These are phyloP conservation scores for Globisporangium ultimum DNA, from an alignment of 352 stramenopile species.

Conservation along the genomic window DNA sequence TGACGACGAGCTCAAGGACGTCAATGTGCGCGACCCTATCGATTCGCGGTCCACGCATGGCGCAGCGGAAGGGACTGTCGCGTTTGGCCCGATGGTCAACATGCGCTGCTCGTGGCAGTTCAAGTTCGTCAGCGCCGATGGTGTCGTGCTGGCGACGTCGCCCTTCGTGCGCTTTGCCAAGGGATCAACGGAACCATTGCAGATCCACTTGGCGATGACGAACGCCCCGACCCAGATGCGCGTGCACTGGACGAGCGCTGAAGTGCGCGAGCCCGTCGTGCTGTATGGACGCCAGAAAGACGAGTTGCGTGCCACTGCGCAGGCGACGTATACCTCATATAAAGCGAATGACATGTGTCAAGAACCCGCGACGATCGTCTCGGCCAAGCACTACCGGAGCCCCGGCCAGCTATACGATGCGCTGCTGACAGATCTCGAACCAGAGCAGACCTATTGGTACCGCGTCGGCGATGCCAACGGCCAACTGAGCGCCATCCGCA, in stretches of 20 bases:
- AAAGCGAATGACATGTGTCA: slow-evolving; percentile 12
- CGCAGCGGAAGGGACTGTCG: not conserved
- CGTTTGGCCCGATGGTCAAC: slow-evolving; percentile 24
- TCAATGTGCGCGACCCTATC: slow-evolving; percentile 16
- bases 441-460: slow-evolving; percentile 13
- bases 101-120: slow-evolving; percentile 31
- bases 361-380: slow-evolving; percentile 5
- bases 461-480: slow-evolving; percentile 10
- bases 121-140: slow-evolving; percentile 17
- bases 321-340: slow-evolving; percentile 6
- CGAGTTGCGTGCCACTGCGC: slow-evolving; percentile 11
- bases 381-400: slow-evolving; percentile 9
- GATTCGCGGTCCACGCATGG: slow-evolving; percentile 10
- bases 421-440: slow-evolving; percentile 8
- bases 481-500: slow-evolving; percentile 7
- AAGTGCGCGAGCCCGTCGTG: slow-evolving; percentile 35
- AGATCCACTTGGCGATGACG: slow-evolving; percentile 12
- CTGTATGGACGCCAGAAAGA: slow-evolving; percentile 24
- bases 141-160: slow-evolving; percentile 26
- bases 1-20: slow-evolving; percentile 9
- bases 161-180: slow-evolving; percentile 26
- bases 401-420: slow-evolving; percentile 16
- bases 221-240: slow-evolving; percentile 29
- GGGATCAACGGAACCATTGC: slow-evolving; percentile 31
- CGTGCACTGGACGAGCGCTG: slow-evolving; percentile 49